Percentiles rank a stretch among this genome's conserved stretches.
These are phyloP conservation scores for Pseudopithomyces chartarum DNA, from an alignment of 2,329 filamentous ascomycete species.

Conservation along the genomic window DNA sequence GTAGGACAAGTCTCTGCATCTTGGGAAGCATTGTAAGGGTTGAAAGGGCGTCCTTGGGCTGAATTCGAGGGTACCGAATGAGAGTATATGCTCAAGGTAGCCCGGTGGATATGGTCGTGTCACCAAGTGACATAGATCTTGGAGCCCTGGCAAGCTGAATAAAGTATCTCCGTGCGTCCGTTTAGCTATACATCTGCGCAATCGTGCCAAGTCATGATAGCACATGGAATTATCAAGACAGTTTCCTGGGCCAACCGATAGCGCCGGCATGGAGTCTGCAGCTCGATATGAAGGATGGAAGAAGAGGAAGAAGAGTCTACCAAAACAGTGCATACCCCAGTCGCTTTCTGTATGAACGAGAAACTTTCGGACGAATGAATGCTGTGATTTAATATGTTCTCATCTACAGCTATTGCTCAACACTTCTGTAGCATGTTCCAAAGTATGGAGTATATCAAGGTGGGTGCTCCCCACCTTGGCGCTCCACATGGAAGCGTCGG, in stretches of 20 bases:
- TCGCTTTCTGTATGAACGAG: neutral
- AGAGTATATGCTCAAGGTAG: neutral
- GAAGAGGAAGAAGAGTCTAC: neutral
- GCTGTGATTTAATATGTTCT: neutral
- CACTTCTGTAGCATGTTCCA: conserved; percentile 1
- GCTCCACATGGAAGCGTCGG: conserved; percentile 2
- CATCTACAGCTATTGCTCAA: conserved; percentile 11
- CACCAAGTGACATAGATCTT: neutral
- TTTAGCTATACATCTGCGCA: neutral
- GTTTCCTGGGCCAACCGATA: neutral
- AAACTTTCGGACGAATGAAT: neutral
- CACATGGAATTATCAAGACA: neutral
- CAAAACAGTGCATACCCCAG: neutral
- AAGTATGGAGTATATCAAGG: neutral
- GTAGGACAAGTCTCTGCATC: neutral
- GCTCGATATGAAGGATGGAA: neutral
- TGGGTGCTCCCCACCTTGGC: conserved; percentile 2
- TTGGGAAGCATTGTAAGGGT: conserved; percentile 8
- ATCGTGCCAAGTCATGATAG: neutral
- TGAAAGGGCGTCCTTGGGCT: neutral
- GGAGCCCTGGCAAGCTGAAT: neutral
- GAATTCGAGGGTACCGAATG: neutral
- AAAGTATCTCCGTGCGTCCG: neutral
- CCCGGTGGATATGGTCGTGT: neutral
- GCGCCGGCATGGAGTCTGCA: conserved; percentile 1